Evolutionary conservation across 2,329 filamentous ascomycete species (phyloP), one percentile per base, ranked within the genome.

Genomic region (Aureobasidium sp.): DNA sequence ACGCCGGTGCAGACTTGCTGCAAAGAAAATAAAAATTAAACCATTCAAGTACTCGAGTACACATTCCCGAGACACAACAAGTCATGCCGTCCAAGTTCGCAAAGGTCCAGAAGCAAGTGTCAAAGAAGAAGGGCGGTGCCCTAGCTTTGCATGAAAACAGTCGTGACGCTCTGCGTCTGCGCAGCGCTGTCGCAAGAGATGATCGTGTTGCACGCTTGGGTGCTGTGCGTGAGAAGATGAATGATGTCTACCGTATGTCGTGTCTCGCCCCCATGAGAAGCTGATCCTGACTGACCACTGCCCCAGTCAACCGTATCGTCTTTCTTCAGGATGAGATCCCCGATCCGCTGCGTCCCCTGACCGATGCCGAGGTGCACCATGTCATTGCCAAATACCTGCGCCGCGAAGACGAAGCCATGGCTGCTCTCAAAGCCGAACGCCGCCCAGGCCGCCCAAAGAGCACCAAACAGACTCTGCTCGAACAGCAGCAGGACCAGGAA

Each of bases 81-180:
- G 42, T 69, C 29, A 96, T 96, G 91, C 83, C 90, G 14, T 73
- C 73, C 65, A 88, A 85, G 71, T 77, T 97, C 7, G 78, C 85
- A 65, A 97, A 97, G 73, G 89, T 94, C 25, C 85, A 89, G 65
- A 97, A 97, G 78, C 85, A 91, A 66, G 93, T 97, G 66, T 79
- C 85, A 37, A 96, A 96, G 79, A 97, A 96, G 82, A 85, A 88
- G 67, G 85, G 85, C 66, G 85, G 85, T 25, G 85, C 85, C 42
- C 86, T 87, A 34, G 82, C 87, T 13, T 81, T 97, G 27, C 93
- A 97, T 71, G 88, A 91, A 74, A 91, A 91, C 73, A 96, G 91
- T 64, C 83, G 94, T 67, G 90, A 97, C 78, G 89, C 91, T 3
- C 84, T 88, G 70, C 84, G 90, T 57, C 79, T 97, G 65, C 88